These are phyloP conservation scores for Gryganskiella cystojenkinii DNA, from an alignment of 192 early-diverging fungal genomes.

Conservation along the genomic window DNA sequence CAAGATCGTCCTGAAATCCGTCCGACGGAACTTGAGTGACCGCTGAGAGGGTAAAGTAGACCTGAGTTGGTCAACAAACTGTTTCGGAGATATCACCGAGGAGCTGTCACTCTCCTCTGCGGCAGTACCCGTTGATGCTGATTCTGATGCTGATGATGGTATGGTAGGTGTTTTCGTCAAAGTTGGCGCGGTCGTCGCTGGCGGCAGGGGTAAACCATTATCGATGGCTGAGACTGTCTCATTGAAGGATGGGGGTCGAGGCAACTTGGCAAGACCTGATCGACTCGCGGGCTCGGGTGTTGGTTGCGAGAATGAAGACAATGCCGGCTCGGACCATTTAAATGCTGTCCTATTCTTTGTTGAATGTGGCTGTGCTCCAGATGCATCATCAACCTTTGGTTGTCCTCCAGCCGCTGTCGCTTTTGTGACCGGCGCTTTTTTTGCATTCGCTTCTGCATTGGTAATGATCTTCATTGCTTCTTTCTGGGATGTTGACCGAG, in stretches of 20 bases:
- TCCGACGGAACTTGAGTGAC: slow-evolving; percentile 2
- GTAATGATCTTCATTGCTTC: neutral
- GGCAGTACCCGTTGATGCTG: too few relatives aligned
- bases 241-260: too few relatives aligned
- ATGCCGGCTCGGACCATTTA: neutral
- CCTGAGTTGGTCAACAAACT: neutral
- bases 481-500: too few relatives aligned
- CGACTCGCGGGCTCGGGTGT: too few relatives aligned
- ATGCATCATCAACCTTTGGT: neutral
- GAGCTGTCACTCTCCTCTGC: neutral
- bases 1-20: slow-evolving; percentile 24
- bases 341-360: neutral
- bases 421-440: neutral
- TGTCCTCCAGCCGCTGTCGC: neutral
- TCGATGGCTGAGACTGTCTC: too few relatives aligned
- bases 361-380: neutral
- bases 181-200: too few relatives aligned
- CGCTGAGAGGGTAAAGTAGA: slow-evolving; percentile 3
- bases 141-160: too few relatives aligned
- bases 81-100: neutral
- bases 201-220: too few relatives aligned
- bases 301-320: too few relatives aligned
- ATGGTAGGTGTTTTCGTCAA: too few relatives aligned
- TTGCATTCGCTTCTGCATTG: neutral
- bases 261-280: too few relatives aligned